Conservation (phyloP, 345 rosid genomes). For the Euphorbia pulcherrima region DNA sequence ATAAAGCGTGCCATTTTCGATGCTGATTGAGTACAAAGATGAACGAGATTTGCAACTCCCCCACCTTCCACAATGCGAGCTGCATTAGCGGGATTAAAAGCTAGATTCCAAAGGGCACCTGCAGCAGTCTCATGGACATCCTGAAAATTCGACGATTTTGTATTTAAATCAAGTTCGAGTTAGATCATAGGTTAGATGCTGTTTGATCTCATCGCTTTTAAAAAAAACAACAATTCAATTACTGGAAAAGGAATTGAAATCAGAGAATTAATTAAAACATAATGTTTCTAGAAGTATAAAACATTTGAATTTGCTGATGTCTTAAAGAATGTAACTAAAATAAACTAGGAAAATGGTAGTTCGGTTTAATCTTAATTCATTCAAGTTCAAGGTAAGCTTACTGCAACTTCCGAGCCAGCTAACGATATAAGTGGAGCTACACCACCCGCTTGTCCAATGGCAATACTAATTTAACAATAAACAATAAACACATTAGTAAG, state of each 20-base stretch:
- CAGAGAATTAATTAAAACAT: not conserved
- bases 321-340: not conserved
- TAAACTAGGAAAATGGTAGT: not conserved
- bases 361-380: not conserved
- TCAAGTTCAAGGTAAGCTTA: slow-evolving; percentile 16
- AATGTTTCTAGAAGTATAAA: not conserved
- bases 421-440: slow-evolving; percentile 37
- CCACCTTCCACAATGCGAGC: slow-evolving; percentile 38
- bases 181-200: not conserved
- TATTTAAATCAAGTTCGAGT: not conserved
- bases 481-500: not conserved
- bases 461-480: slow-evolving; percentile 28
- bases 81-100: slow-evolving; percentile 38
- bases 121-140: slow-evolving; percentile 53
- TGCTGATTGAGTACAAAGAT: slow-evolving; percentile 36
- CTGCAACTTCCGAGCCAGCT: slow-evolving; percentile 32
- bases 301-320: not conserved
- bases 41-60: slow-evolving; percentile 39
- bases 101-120: slow-evolving; percentile 51
- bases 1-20: slow-evolving; percentile 47
- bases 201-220: not conserved
- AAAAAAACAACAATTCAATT: not conserved
- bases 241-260: not conserved
- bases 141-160: slow-evolving; percentile 18
- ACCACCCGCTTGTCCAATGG: slow-evolving; percentile 44